Percentiles rank a stretch among this genome's conserved stretches.
These are phyloP conservation scores for Eryngium alpinum DNA, from an alignment of 140 eudicot genomes.

Conservation along the genomic window DNA sequence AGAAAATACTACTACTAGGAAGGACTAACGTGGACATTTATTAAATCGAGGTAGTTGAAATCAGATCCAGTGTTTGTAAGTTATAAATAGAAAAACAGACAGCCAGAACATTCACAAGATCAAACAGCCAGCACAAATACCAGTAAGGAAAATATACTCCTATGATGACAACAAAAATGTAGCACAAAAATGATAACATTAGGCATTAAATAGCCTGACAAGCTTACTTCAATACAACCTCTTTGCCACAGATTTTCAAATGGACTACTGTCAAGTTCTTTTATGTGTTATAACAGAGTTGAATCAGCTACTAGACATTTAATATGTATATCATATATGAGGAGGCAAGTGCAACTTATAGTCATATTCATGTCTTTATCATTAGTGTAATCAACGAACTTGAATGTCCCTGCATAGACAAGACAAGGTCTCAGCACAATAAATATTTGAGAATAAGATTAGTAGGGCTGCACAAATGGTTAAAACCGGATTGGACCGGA, in stretches of 20 bases:
- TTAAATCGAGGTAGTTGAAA: not conserved
- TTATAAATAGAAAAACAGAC: not conserved
- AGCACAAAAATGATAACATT: not conserved
- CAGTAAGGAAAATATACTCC: not conserved
- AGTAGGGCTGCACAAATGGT: too few relatives aligned
- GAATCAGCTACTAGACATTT: not conserved
- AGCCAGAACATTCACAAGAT: not conserved
- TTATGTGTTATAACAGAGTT: conserved; percentile 34
- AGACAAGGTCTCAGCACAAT: not conserved
- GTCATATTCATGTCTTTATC: conserved; percentile 18
- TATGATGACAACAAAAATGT: not conserved
- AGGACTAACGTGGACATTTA: not conserved
- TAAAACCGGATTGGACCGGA: too few relatives aligned
- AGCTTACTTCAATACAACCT: conserved; percentile 59
- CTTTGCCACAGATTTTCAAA: conserved; percentile 84
- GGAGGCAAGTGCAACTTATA: not conserved
- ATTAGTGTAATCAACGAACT: conserved; percentile 8
- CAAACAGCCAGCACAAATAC: not conserved
- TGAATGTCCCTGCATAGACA: not conserved
- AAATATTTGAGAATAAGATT: too few relatives aligned
- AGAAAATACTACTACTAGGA: too few relatives aligned
- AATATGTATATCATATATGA: not conserved
- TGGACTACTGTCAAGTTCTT: conserved; percentile 19
- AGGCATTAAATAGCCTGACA: not conserved
- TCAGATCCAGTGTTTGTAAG: not conserved